Conservation (phyloP, 805 yeast genomes). For the Kodamaea kaohsiungensis region DNA sequence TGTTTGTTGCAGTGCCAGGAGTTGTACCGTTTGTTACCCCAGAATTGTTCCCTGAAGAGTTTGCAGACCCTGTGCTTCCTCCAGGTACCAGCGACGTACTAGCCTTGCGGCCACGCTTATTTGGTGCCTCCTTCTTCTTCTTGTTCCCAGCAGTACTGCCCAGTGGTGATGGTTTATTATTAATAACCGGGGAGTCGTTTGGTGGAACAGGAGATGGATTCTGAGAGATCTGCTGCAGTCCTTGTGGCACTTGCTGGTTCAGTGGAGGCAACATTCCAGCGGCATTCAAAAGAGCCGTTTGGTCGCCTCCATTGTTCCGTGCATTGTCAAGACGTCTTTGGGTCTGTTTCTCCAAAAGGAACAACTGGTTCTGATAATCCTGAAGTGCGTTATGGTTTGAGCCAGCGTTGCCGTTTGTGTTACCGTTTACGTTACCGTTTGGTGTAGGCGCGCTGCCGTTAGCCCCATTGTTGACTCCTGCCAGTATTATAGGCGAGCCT, state of each 20-base stretch:
- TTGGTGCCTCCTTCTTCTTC: slow-evolving; percentile 29
- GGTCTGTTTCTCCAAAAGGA: slow-evolving; percentile 74
- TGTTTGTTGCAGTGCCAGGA: slow-evolving; percentile 18
- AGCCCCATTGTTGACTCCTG: background rate
- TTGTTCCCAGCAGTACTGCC: slow-evolving; percentile 11
- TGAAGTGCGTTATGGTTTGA: slow-evolving; percentile 60
- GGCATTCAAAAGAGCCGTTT: slow-evolving; percentile 8
- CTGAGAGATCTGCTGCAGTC: slow-evolving; percentile 13
- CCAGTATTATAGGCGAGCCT: slow-evolving; percentile 4
- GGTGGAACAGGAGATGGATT: slow-evolving; percentile 27
- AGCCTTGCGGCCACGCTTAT: slow-evolving; percentile 36
- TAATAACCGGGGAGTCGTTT: slow-evolving; percentile 33
- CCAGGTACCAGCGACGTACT: slow-evolving; percentile 17
- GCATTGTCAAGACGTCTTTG: slow-evolving; percentile 63
- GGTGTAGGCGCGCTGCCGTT: background rate
- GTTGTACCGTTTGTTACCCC: slow-evolving; percentile 6
- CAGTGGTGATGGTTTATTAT: slow-evolving; percentile 37
- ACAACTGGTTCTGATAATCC: slow-evolving; percentile 79
- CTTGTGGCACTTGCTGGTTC: slow-evolving; percentile 15
- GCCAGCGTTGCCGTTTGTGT: slow-evolving; percentile 12
- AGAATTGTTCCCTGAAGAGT: background rate
- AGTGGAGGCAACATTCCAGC: slow-evolving; percentile 28
- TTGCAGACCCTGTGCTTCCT: background rate
- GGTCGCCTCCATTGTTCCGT: slow-evolving; percentile 30
- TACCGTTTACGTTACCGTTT: background rate